These are phyloP conservation scores for Maudiozyma serrabonitensis DNA, from an alignment of 805 yeast genomes.

Conservation along the genomic window DNA sequence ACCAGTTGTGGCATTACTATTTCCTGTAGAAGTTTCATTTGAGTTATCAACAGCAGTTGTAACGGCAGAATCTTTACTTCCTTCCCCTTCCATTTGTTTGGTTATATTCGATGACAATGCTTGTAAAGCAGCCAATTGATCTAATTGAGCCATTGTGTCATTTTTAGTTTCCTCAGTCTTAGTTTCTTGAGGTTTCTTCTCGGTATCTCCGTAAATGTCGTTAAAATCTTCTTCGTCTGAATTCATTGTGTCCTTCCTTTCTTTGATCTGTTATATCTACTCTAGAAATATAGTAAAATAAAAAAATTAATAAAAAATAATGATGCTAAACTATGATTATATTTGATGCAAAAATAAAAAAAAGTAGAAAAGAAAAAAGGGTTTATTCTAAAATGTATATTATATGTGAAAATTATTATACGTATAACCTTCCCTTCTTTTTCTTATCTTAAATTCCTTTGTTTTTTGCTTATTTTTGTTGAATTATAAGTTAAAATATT, in stretches of 20 bases:
- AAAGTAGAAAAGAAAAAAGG: background rate
- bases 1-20: background rate
- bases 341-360: background rate
- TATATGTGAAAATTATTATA: background rate
- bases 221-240: slow-evolving; percentile 93
- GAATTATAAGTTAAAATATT: background rate
- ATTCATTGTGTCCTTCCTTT: slow-evolving; percentile 35
- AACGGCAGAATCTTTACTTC: background rate
- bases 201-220: slow-evolving; percentile 59
- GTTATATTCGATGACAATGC: slow-evolving; percentile 28
- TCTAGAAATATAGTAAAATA: background rate
- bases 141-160: slow-evolving; percentile 10
- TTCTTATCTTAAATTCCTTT: background rate
- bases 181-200: slow-evolving; percentile 3
- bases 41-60: slow-evolving; percentile 9
- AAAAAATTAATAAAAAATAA: background rate
- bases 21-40: slow-evolving; percentile 4
- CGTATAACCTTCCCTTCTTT: background rate
- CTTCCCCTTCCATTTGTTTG: slow-evolving; percentile 11
- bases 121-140: slow-evolving; percentile 29
- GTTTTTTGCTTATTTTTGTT: background rate
- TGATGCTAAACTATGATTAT: background rate
- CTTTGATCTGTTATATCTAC: background rate
- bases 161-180: background rate
- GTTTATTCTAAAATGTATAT: background rate